Percentiles rank a stretch among this genome's conserved stretches.
Evolutionary conservation across 768 basidiomycete genomes (phyloP).

Genomic region (Lentinula guzmanii): DNA sequence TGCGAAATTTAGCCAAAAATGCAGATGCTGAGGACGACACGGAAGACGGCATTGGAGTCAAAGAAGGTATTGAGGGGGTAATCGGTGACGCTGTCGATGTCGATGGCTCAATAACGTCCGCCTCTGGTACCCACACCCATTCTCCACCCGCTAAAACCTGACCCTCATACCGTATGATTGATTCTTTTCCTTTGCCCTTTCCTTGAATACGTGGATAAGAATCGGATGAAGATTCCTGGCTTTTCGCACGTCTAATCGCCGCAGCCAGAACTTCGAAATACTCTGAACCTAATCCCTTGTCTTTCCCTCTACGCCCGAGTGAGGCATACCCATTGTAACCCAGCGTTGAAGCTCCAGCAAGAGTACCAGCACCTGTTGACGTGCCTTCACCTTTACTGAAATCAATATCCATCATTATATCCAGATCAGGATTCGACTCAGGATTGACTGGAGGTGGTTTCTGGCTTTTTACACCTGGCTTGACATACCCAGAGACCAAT

Average conservation of each 20-base stretch:
- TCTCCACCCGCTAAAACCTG: slow-evolving; percentile 39
- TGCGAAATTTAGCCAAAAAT: not conserved
- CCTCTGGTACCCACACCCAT: slow-evolving; percentile 15
- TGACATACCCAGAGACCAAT: not conserved
- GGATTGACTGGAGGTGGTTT: not conserved
- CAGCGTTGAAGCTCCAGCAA: not conserved
- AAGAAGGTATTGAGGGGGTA: slow-evolving; percentile 5
- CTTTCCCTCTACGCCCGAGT: not conserved
- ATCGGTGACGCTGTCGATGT: slow-evolving; percentile 16
- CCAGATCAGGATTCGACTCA: not conserved
- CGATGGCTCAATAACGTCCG: slow-evolving; percentile 3
- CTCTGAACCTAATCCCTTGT: not conserved
- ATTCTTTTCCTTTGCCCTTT: slow-evolving; percentile 61
- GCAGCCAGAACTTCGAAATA: slow-evolving; percentile 4
- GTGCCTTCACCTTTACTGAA: slow-evolving; percentile 1
- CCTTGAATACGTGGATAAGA: slow-evolving; percentile 45
- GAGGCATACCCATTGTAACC: not conserved
- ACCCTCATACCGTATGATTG: slow-evolving; percentile 48
- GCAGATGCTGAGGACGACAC: slow-evolving; percentile 1
- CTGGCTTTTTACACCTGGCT: not conserved
- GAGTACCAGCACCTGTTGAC: slow-evolving; percentile 2
- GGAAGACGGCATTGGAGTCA: slow-evolving; percentile 17
- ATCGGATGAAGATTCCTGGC: slow-evolving; percentile 10
- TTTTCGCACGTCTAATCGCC: slow-evolving; percentile 3
- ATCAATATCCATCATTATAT: not conserved